These are phyloP conservation scores for Lentinula sp. DNA, from an alignment of 768 basidiomycete species.

Conservation along the genomic window DNA sequence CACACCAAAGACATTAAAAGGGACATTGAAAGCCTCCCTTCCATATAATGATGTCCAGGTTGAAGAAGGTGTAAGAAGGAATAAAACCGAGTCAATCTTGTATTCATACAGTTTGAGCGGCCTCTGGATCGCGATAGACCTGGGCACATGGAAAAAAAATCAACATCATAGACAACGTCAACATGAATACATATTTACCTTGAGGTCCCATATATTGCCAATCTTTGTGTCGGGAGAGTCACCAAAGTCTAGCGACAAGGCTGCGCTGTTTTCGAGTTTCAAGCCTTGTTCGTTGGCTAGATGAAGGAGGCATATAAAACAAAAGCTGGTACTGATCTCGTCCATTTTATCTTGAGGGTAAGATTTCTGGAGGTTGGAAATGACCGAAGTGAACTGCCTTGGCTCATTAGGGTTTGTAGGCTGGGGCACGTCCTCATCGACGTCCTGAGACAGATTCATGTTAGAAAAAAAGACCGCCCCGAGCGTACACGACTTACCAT, in stretches of 20 bases:
- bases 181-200: slow-evolving; percentile 35
- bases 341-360: slow-evolving; percentile 95
- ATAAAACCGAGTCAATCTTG: no score
- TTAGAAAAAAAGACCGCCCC: neutral
- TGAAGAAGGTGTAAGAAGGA: no score
- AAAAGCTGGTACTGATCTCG: slow-evolving; percentile 98
- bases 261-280: slow-evolving; percentile 44
- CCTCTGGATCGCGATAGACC: slow-evolving; percentile 41
- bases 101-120: slow-evolving; percentile 15
- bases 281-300: slow-evolving; percentile 95
- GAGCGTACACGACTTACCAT: slow-evolving; percentile 40
- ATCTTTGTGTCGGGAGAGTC: slow-evolving; percentile 41
- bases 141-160: slow-evolving; percentile 12
- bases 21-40: neutral
- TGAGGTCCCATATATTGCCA: slow-evolving; percentile 71
- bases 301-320: slow-evolving; percentile 96
- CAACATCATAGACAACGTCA: neutral
- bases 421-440: slow-evolving; percentile 34
- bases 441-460: slow-evolving; percentile 34
- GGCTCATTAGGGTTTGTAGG: slow-evolving; percentile 62
- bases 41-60: neutral
- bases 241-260: slow-evolving; percentile 29
- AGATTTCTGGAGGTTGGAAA: slow-evolving; percentile 69
- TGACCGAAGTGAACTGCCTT: slow-evolving; percentile 73
- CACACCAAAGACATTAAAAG: neutral